Evolutionary conservation across 371 early-diverging fungal genomes (phyloP).

Genomic region (Apophysomyces variabilis): DNA sequence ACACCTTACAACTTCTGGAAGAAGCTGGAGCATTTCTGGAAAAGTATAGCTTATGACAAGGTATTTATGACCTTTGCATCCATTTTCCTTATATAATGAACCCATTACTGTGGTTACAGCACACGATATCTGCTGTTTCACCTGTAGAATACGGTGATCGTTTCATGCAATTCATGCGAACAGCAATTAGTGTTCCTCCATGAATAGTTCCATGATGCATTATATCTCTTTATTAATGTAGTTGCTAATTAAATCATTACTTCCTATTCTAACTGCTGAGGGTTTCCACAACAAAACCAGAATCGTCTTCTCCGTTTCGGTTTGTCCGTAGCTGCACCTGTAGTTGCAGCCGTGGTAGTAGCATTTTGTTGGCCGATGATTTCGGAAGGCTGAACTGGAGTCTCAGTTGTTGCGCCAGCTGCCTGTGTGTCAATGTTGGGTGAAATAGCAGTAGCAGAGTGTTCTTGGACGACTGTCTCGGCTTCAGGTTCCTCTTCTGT

Average conservation of each 20-base stretch:
- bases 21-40: conserved; percentile 84
- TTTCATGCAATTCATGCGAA: conserved; percentile 13
- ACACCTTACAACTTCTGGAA: conserved; percentile 89
- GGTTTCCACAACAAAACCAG: conserved; percentile 19
- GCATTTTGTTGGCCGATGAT: not conserved
- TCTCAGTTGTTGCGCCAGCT: conserved; percentile 8
- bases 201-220: not conserved
- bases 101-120: not conserved
- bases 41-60: conserved; percentile 75
- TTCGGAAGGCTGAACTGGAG: conserved; percentile 6
- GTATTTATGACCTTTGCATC: conserved; percentile 22
- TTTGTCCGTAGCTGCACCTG: not conserved
- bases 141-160: conserved; percentile 13
- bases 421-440: not conserved
- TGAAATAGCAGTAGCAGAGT: not conserved
- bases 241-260: no score
- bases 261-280: conserved; percentile 1
- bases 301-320: conserved; percentile 17
- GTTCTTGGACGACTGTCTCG: not conserved
- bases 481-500: conserved; percentile 13
- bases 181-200: not conserved
- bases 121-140: conserved; percentile 9
- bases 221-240: not conserved
- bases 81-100: not conserved
- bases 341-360: not conserved